A percentile compares a stretch with the other conserved stretches of the same genome.
Evolutionary conservation across 768 basidiomycete species (phyloP).

Genomic region (Mycena haematopus): DNA sequence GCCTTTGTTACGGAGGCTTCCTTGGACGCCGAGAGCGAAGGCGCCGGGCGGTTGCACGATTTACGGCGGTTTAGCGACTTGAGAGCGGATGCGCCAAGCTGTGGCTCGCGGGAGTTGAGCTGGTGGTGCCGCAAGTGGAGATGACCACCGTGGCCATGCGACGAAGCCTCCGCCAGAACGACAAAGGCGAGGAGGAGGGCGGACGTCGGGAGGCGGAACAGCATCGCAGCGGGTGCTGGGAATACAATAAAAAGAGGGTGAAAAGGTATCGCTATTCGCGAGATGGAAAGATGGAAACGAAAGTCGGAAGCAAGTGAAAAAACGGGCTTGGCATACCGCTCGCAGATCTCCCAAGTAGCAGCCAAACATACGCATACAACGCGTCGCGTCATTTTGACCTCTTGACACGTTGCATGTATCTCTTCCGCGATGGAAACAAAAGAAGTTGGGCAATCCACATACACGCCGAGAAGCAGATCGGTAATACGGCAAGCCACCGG

Average conservation of each 20-base stretch:
- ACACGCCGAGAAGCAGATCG: no score
- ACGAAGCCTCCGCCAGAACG: conserved; percentile 31
- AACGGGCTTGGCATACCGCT: no score
- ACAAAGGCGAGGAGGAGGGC: conserved; percentile 32
- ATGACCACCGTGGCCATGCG: conserved; percentile 30
- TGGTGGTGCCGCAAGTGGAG: conserved; percentile 33
- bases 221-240: conserved; percentile 29
- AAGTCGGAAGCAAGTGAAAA: no score
- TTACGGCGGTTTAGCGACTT: conserved; percentile 11
- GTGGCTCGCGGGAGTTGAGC: conserved; percentile 29
- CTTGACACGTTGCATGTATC: no score
- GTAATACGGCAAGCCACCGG: no score
- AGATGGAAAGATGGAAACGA: not conserved
- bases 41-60: conserved; percentile 15
- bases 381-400: not conserved
- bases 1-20: conserved; percentile 19
- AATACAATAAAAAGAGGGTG: conserved; percentile 10
- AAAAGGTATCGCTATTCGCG: conserved; percentile 14
- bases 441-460: no score
- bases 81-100: not conserved
- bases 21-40: conserved; percentile 17
- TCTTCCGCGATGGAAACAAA: no score
- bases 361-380: conserved; percentile 19
- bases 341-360: not conserved
- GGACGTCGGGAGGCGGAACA: conserved; percentile 32